A percentile compares a stretch with the other conserved stretches of the same genome.
Evolutionary conservation across 2,329 filamentous ascomycete genomes (phyloP).

Genomic region (Colletotrichum karsti): DNA sequence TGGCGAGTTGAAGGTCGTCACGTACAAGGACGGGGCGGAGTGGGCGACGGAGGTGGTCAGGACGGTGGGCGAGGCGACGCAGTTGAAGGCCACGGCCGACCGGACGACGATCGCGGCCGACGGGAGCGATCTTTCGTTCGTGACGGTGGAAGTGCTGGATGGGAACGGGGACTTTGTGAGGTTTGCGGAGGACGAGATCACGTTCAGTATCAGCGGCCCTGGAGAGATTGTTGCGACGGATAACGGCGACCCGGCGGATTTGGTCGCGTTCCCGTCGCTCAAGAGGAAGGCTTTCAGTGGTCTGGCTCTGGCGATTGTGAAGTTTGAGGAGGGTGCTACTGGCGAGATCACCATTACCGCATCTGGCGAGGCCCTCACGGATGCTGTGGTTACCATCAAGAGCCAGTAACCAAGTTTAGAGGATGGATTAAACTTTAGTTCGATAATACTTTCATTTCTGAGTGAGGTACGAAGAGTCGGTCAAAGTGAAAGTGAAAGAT

Average conservation of each 20-base stretch:
- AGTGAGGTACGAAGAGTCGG: too few species aligned
- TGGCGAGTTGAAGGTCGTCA: conserved; percentile 55
- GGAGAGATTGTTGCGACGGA: conserved; percentile 59
- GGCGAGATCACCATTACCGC: conserved; percentile 4
- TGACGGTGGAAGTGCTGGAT: conserved; percentile 56
- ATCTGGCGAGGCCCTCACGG: not conserved
- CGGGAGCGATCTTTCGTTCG: conserved; percentile 55
- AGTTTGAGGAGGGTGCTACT: conserved; percentile 31
- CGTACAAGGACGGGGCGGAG: conserved; percentile 54
- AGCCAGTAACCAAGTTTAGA: not conserved
- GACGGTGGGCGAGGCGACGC: conserved; percentile 50
- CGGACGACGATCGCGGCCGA: conserved; percentile 46
- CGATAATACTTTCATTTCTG: rapidly evolving
- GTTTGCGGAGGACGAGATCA: conserved; percentile 48
- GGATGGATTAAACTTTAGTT: not conserved
- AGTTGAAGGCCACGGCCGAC: conserved; percentile 49
- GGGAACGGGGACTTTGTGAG: conserved; percentile 51
- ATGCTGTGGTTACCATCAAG: conserved; percentile 1
- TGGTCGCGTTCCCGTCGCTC: conserved; percentile 49
- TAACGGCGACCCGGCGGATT: conserved; percentile 57
- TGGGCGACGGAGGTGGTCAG: conserved; percentile 53
- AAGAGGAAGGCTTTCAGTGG: conserved; percentile 51
- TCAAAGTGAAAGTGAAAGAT: too few species aligned
- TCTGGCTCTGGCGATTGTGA: conserved; percentile 48
- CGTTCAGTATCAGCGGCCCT: conserved; percentile 51